A percentile compares a stretch with the other conserved stretches of the same genome.
Conservation (phyloP, 108 stramenopile species). For the Cyclotella kingstonii region DNA sequence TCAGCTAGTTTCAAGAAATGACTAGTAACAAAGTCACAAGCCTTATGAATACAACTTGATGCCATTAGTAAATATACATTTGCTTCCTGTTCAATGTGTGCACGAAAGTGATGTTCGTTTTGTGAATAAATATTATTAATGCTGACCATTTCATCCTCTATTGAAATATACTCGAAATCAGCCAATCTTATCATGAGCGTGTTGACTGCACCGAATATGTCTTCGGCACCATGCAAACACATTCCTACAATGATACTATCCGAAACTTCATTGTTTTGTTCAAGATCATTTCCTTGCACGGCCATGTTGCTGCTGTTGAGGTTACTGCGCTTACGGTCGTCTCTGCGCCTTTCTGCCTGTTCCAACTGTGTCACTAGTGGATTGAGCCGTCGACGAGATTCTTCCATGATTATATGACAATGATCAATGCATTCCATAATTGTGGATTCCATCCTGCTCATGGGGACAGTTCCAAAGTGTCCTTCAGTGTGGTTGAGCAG, state of each 20-base stretch:
- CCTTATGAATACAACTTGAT: conserved; percentile 35
- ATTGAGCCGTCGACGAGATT: conserved; percentile 33
- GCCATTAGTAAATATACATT: conserved; percentile 45
- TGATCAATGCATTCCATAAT: conserved; percentile 41
- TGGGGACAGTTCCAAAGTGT: too few species aligned
- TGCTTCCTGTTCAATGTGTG: conserved; percentile 5
- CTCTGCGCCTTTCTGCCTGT: conserved; percentile 11
- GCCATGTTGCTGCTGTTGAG: neutral
- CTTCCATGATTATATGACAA: conserved; percentile 31
- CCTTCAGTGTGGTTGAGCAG: too few species aligned
- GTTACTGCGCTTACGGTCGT: neutral
- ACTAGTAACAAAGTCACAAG: conserved; percentile 17
- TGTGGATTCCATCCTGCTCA: conserved; percentile 12
- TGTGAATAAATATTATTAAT: neutral
- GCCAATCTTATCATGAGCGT: conserved; percentile 16
- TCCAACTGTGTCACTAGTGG: conserved; percentile 27
- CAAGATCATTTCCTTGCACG: too few species aligned
- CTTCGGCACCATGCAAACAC: conserved; percentile 19
- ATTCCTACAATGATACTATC: conserved; percentile 17
- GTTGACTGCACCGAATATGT: conserved; percentile 14
- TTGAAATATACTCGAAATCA: conserved; percentile 22
- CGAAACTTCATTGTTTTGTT: conserved; percentile 1
- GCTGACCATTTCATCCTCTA: neutral
- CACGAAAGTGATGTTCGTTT: neutral
- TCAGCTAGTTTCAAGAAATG: conserved; percentile 27